A percentile compares a stretch with the other conserved stretches of the same genome.
Evolutionary conservation across 2,329 filamentous ascomycete species (phyloP).

Genomic region (Exophiala xenobiotica): DNA sequence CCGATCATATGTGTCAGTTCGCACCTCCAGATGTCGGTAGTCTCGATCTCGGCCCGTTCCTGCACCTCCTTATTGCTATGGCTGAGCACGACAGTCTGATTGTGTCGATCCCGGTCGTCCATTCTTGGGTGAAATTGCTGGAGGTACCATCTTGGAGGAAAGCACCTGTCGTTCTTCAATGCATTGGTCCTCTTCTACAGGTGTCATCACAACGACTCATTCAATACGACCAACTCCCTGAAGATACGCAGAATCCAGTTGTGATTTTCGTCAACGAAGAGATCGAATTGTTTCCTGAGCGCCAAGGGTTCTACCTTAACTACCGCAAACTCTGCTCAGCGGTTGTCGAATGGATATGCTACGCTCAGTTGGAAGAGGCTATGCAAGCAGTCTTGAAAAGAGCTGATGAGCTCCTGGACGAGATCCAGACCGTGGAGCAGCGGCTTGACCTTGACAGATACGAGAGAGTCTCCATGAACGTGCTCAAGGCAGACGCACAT

Average conservation of each 20-base stretch:
- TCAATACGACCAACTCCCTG: conserved; percentile 81
- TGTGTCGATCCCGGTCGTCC: conserved; percentile 87
- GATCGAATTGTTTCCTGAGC: conserved; percentile 89
- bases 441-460: conserved; percentile 38
- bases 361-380: conserved; percentile 78
- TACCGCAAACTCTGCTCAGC: conserved; percentile 88
- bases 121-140: conserved; percentile 84
- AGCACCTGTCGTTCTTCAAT: conserved; percentile 58
- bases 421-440: conserved; percentile 42
- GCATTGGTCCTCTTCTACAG: conserved; percentile 76
- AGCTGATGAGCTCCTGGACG: conserved; percentile 69
- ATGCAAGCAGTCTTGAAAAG: conserved; percentile 81
- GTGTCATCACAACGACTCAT: conserved; percentile 80
- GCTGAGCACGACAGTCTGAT: conserved; percentile 83
- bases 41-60: conserved; percentile 70
- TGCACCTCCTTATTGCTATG: conserved; percentile 75
- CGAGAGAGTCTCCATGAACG: conserved; percentile 48
- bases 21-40: conserved; percentile 64
- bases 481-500: conserved; percentile 80
- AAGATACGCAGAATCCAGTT: conserved; percentile 76
- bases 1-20: conserved; percentile 78
- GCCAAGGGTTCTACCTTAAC: conserved; percentile 92
- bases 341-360: conserved; percentile 82
- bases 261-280: conserved; percentile 85
- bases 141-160: conserved; percentile 67